A percentile compares a stretch with the other conserved stretches of the same genome.
These are phyloP conservation scores for Aspergillus spinulosporus DNA, from an alignment of 2,329 filamentous ascomycete genomes.

Conservation along the genomic window DNA sequence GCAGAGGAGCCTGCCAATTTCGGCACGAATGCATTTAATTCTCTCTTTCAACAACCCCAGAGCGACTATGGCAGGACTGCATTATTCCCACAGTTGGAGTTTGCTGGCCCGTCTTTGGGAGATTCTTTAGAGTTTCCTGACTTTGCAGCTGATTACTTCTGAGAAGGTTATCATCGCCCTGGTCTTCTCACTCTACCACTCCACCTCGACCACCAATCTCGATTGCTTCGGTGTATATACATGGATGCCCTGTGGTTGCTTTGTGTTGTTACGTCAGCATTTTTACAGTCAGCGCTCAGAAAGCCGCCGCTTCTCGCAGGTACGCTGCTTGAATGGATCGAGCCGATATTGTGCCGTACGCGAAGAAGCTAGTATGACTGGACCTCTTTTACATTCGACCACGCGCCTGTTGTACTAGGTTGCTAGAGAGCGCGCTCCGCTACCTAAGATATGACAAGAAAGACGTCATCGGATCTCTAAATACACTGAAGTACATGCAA, in stretches of 20 bases:
- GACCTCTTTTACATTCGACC: no score
- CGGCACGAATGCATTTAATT: slow-evolving; percentile 20
- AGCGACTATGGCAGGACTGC: slow-evolving; percentile 13
- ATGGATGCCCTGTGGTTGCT: not conserved
- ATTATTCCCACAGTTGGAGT: slow-evolving; percentile 13
- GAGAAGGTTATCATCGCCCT: not conserved
- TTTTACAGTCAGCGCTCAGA: not conserved
- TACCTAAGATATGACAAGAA: no score
- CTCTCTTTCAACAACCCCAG: slow-evolving; percentile 22
- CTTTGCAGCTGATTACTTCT: slow-evolving; percentile 22
- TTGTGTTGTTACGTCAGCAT: not conserved
- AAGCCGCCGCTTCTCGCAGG: no score
- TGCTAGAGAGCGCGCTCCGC: no score
- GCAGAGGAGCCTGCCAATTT: slow-evolving; percentile 16
- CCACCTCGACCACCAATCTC: not conserved
- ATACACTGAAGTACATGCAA: not conserved
- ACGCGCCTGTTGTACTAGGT: no score
- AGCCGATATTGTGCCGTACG: no score
- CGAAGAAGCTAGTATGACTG: no score
- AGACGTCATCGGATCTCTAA: no score
- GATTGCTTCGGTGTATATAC: not conserved
- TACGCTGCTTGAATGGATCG: no score
- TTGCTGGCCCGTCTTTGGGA: slow-evolving; percentile 11
- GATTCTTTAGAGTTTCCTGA: slow-evolving; percentile 25
- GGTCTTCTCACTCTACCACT: not conserved